Conservation (phyloP, 306 rosid species). For the Begonia fuchsioides region DNA sequence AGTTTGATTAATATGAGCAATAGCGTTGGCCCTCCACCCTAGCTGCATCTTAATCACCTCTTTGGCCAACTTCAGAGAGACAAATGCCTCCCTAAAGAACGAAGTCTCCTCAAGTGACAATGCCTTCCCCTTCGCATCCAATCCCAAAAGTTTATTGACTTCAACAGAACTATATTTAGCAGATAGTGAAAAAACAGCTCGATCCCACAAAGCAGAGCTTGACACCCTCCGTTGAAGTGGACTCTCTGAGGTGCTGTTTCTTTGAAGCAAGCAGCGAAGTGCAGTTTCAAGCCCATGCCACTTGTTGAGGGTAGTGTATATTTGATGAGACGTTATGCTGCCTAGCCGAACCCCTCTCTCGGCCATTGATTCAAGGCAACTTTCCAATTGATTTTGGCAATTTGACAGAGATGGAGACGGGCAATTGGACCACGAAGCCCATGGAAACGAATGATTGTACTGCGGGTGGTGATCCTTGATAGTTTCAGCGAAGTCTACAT, state of each 20-base stretch:
- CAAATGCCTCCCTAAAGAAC: conserved; percentile 52
- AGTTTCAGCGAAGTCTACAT: conserved; percentile 67
- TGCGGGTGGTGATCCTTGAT: conserved; percentile 40
- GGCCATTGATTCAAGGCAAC: conserved; percentile 71
- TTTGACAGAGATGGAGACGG: conserved; percentile 39
- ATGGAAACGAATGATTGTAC: conserved; percentile 35
- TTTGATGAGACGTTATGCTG: conserved; percentile 49
- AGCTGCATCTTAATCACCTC: conserved; percentile 53
- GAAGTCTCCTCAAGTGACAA: conserved; percentile 61
- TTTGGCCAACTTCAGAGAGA: conserved; percentile 64
- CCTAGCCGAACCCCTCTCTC: conserved; percentile 51
- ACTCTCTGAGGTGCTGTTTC: conserved; percentile 9
- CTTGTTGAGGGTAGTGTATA: conserved; percentile 47
- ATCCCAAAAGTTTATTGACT: conserved; percentile 35
- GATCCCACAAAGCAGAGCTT: conserved; percentile 54
- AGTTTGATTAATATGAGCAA: conserved; percentile 47
- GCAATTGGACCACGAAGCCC: conserved; percentile 72
- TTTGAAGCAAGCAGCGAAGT: conserved; percentile 29
- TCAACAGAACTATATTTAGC: conserved; percentile 35
- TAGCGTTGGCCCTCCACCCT: conserved; percentile 60
- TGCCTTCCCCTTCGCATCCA: conserved; percentile 23
- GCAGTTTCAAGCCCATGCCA: conserved; percentile 51
- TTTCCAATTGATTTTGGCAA: conserved; percentile 46
- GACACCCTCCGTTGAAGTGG: conserved; percentile 23
- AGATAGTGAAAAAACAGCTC: conserved; percentile 39